Base-by-base conservation (phyloP, 108 stramenopile species). In the Fistulifera pelliculosa region DNA sequence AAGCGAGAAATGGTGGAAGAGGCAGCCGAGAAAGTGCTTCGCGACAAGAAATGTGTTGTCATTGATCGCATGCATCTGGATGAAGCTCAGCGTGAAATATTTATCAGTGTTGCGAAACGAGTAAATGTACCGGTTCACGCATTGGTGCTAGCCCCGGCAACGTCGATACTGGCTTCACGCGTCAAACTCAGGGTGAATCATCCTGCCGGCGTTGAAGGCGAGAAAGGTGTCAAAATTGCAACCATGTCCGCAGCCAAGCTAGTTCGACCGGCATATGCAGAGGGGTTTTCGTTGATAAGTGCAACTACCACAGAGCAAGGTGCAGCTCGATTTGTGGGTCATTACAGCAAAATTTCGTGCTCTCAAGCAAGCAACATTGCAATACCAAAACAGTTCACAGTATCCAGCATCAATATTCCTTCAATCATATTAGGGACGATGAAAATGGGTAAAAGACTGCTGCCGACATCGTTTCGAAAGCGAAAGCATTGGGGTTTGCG, bases 11-110 rank as follows among this genome's bases (percentile, higher is more conserved):
- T 57, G 21, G 90, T 87, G 6, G 85, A 85, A 57, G 68, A 50
- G 16, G 61, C 60, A 6, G 72, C 81, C 13, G 28, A 45, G 5
- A 19, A 43, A 1, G 72, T 76, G 0, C 35, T 87, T 21, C 52
- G 56, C 41, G 27, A 60, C 0, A 73, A 77, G 13, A 43, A 54
- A 21, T 83, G 60, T 47, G 83, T 85, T 14, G 62, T 87, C 11
- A 50, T 91, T 44, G 90, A 91, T 76, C 66, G 90, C 21, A 91
- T 83, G 85, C 85, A 91, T 71, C 56, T 91, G 45, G 74, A 77
- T 58, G 35, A 51, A 1, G 62, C 59, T 15, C 85, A 91, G 56
- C 74, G 90, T 8, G 22, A 13, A 7, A 47, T 57, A 47, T 82
- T 80, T 41, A 40, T 86, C 52, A 38, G 62, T 13, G 40, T 81